Evolutionary conservation across 2,329 filamentous ascomycete species (phyloP).

Genomic region (Seiridium unicorne): DNA sequence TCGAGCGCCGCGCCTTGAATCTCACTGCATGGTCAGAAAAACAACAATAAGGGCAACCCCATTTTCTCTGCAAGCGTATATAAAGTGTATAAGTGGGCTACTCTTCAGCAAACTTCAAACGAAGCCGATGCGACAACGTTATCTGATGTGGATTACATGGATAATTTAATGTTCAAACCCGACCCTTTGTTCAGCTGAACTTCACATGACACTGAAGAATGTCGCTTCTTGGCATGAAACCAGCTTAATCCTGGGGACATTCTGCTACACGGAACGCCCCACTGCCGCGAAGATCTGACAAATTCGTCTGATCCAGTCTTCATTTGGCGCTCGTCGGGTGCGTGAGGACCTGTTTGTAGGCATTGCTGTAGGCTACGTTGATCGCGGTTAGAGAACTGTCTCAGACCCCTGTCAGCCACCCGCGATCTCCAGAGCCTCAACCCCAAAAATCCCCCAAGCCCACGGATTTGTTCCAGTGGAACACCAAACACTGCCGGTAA

Average conservation of each 20-base stretch:
- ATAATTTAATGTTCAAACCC: background rate
- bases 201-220: background rate
- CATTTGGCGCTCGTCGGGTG: background rate
- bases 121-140: background rate
- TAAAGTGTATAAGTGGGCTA: background rate
- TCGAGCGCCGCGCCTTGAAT: no score
- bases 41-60: no score
- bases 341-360: background rate
- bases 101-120: background rate
- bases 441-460: background rate
- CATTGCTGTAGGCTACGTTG: background rate
- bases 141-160: background rate
- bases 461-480: background rate
- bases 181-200: background rate
- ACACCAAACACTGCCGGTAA: background rate
- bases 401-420: constrained; percentile 23
- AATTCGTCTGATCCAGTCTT: background rate
- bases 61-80: no score
- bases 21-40: no score
- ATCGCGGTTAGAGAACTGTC: constrained; percentile 25
- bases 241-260: constrained; percentile 8
- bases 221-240: constrained; percentile 7
- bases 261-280: constrained; percentile 20
- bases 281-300: constrained; percentile 12
- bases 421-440: constrained; percentile 13